A percentile compares a stretch with the other conserved stretches of the same genome.
Conservation (phyloP, 2,329 filamentous ascomycete species). For the Onygenales sp. region DNA sequence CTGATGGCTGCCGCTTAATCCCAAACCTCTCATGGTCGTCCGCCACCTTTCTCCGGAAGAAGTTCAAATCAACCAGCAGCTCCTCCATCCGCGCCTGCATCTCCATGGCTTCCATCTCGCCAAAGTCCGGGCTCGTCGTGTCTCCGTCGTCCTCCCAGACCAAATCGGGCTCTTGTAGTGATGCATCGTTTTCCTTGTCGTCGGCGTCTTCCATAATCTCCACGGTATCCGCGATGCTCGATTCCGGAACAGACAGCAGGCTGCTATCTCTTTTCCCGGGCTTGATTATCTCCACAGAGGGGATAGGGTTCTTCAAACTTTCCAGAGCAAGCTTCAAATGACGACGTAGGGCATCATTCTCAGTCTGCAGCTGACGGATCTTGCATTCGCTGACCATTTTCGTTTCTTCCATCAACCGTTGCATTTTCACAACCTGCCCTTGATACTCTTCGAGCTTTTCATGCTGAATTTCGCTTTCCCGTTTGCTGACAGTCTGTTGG, state of each 20-base stretch:
- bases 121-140: slow-evolving; percentile 10
- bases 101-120: slow-evolving; percentile 43
- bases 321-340: slow-evolving; percentile 80
- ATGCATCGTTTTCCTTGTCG: slow-evolving; percentile 33
- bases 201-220: slow-evolving; percentile 47
- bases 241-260: slow-evolving; percentile 25
- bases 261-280: slow-evolving; percentile 22
- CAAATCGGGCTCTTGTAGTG: slow-evolving; percentile 21
- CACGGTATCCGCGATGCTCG: slow-evolving; percentile 22
- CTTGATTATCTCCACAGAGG: slow-evolving; percentile 32
- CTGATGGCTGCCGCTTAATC: slow-evolving; percentile 12
- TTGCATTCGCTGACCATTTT: slow-evolving; percentile 86
- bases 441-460: slow-evolving; percentile 93
- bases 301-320: slow-evolving; percentile 86
- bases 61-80: slow-evolving; percentile 65
- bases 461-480: slow-evolving; percentile 63
- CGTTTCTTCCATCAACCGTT: slow-evolving; percentile 91
- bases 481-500: slow-evolving; percentile 57
- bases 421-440: slow-evolving; percentile 77
- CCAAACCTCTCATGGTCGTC: slow-evolving; percentile 53
- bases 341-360: slow-evolving; percentile 81
- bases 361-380: slow-evolving; percentile 77
- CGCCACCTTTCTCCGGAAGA: slow-evolving; percentile 77
- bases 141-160: slow-evolving; percentile 21
- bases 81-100: slow-evolving; percentile 80